These are phyloP conservation scores for Cryphonectria radicalis DNA, from an alignment of 2,329 filamentous ascomycete genomes.

Conservation along the genomic window DNA sequence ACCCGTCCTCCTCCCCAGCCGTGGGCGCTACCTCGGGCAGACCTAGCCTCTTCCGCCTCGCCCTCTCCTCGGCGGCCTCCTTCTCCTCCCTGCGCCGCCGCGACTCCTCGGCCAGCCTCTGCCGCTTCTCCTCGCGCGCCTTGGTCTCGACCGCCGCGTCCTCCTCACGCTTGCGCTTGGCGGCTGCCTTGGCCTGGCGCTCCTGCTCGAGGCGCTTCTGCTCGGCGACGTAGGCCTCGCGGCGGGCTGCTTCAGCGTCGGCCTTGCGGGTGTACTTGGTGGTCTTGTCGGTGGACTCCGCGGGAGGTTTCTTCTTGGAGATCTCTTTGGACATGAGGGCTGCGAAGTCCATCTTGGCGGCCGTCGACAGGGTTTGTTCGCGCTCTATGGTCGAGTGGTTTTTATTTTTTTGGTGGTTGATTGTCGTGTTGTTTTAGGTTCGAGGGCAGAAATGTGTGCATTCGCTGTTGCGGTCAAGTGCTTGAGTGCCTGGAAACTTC, in stretches of 20 bases:
- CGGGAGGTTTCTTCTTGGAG: conserved; percentile 70
- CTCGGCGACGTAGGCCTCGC: conserved; percentile 79
- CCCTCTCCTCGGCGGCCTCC: conserved; percentile 73
- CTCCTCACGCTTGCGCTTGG: conserved; percentile 89
- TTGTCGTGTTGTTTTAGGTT: neutral
- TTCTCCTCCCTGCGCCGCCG: conserved; percentile 70
- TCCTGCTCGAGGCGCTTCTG: conserved; percentile 75
- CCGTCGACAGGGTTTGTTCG: neutral
- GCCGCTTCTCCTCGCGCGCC: conserved; percentile 79
- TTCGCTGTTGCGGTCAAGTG: neutral
- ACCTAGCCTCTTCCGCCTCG: conserved; percentile 75
- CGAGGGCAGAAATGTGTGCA: neutral
- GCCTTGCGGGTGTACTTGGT: conserved; percentile 82
- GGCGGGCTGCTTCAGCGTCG: conserved; percentile 82
- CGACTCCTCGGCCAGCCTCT: conserved; percentile 80
- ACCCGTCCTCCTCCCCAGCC: conserved; percentile 14
- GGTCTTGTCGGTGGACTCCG: conserved; percentile 34
- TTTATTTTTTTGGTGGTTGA: neutral
- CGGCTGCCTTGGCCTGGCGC: conserved; percentile 68
- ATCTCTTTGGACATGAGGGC: conserved; percentile 93
- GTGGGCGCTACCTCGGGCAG: conserved; percentile 70
- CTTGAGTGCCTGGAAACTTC: neutral
- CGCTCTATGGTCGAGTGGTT: neutral
- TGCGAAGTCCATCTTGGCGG: conserved; percentile 84
- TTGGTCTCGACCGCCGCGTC: conserved; percentile 74